Percentiles rank a stretch among this genome's conserved stretches.
These are phyloP conservation scores for Neoarthrinium moseri DNA, from an alignment of 2,329 filamentous ascomycete species.

Conservation along the genomic window DNA sequence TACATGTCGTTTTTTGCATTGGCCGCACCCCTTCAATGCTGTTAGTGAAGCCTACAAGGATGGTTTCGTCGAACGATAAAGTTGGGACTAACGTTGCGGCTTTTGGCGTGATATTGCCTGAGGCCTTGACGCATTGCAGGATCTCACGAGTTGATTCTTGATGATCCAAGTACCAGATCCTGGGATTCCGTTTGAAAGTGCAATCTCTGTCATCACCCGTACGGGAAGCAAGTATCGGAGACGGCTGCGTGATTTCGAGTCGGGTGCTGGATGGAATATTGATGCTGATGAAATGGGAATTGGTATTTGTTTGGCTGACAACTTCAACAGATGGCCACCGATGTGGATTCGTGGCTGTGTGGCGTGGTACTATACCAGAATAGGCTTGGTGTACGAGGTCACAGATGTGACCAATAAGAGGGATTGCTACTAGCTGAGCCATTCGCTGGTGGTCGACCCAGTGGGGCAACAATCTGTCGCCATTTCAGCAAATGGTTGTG, in stretches of 20 bases:
- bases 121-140: not conserved
- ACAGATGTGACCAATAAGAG: too few relatives aligned
- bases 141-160: not conserved
- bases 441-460: too few relatives aligned
- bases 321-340: not conserved
- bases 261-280: too few relatives aligned
- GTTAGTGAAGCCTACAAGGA: not conserved
- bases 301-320: not conserved
- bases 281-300: not conserved
- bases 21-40: slow-evolving; percentile 9
- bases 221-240: too few relatives aligned
- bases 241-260: too few relatives aligned
- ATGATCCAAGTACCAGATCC: not conserved
- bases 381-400: slow-evolving; percentile 4
- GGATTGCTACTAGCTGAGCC: too few relatives aligned
- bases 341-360: not conserved
- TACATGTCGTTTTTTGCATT: slow-evolving; percentile 16
- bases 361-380: not conserved
- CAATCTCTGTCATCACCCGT: not conserved
- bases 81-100: not conserved
- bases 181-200: not conserved
- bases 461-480: too few relatives aligned
- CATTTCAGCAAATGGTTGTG: too few relatives aligned
- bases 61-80: not conserved
- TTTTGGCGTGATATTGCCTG: slow-evolving; percentile 1